Base-by-base conservation (phyloP, 257 asterid species). In the Gynochthodes officinalis region DNA sequence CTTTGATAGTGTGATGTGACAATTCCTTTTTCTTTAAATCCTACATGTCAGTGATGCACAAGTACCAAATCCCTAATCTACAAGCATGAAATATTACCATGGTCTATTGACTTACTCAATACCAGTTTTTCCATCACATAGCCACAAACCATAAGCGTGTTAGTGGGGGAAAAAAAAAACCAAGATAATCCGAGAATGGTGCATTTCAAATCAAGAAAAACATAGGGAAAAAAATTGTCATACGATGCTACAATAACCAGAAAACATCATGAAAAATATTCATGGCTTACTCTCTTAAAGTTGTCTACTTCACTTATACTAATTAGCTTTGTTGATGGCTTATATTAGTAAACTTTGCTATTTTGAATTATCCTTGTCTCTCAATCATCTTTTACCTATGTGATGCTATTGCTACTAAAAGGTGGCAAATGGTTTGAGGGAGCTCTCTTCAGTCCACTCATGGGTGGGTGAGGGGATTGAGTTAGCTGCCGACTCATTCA, bases 401-500 rank as follows among this genome's bases (percentile, higher is more conserved):
- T 64, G 75, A 33, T 48, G 46, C 4, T 42, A 63, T 50, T 28
- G 25, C 49, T 55, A 16, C 12, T 44, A 48, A 28, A 65, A 0
- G 7, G 42, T 30, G 11, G 65, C 27, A 63, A 53, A 32, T 74
- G 53, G 66, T 76, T 16, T 8, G 71, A 77, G 89, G 75, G 96
- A 88, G 94, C 92, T 86, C 80, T 81, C 89, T 89, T 88, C 82
- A 79, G 92, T 81, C 92, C 92, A 89, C 89, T 78, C 86, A 80
- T 81, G 86, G 89, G 79, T 72, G 37, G 72, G 73, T 0, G 64
- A 79, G 79, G 87, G 83, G 82, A 72, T 85, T 46, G 90, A 73
- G 81, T 86, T 88, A 77, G 84, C 92, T 89, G 89, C 92, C 82
- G 92, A 83, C 87, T 88, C 96, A 88, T 89, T 86, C 89, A 78